Evolutionary conservation across 2,329 filamentous ascomycete genomes (phyloP), one percentile per base, ranked within the genome.

Genomic region (Penicillium sp.): DNA sequence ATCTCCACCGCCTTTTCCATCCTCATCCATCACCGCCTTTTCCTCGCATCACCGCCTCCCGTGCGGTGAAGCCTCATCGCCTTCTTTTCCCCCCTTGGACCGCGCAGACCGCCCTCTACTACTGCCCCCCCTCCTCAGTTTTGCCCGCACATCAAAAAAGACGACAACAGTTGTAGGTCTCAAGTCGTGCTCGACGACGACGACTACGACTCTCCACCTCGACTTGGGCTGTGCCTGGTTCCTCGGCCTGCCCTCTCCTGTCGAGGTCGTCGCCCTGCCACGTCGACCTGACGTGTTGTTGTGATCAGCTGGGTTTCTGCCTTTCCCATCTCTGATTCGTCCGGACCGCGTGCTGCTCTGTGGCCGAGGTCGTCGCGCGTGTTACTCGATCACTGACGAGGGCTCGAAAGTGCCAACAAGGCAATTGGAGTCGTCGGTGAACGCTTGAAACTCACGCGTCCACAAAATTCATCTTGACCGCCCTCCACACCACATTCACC

Each of bases 41-140:
- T 54, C 51, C 60, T 70, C 68, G 58, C 68, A 76, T 76, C 74
- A 76, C 74, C 74, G 74, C 74, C 74, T 76, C 75, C 70, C 66
- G 70, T 76, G 74, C 74, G 74, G 74, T 76, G 74, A 76, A 74
- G 72, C 65, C 56, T 63, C 66, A 68, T 73, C 68, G 58, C 65
- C 61, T 60, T 59, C 58, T 57, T 38, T 19, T 63, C 63, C 66
- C 68, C 68, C 65, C 67, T 63, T 55, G 53, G 58, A 60, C 45
- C 33, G 59, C 40, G 64, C 72, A 75, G 73, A 78, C 76, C 76
- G 76, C 76, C 75, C 72, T 69, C 66, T 63, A 65, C 60, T 68
- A 63, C 30, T 33, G 30, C 30, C 30, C 30, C 30, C 30, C 64
- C 68, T 62, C 65, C 62, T 56, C 58, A 62, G 73, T 78, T 77